phyloP scores from a whole-genome alignment of 768 basidiomycete species.

The Hemileccinum rubropunctum region DNA sequence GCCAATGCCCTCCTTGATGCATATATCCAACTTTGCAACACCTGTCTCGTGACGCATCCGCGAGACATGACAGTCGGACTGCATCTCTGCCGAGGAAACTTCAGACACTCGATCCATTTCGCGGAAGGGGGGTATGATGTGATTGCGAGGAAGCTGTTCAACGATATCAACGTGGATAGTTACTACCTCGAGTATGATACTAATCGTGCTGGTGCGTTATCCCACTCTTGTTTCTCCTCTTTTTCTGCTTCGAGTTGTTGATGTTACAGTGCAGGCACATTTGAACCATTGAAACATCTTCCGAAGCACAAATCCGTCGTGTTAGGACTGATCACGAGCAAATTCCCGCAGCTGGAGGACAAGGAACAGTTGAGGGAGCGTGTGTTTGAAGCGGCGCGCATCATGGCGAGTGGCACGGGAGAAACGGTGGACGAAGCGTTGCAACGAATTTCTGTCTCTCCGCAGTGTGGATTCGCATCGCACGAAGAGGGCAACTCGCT shows the following conservation, averaged over 20 bases:
- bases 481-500: constrained; percentile 46
- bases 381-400: constrained; percentile 42
- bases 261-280: constrained; percentile 16
- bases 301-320: constrained; percentile 39
- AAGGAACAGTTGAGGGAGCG: constrained; percentile 37
- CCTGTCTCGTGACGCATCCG: constrained; percentile 35
- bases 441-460: constrained; percentile 41
- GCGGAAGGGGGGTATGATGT: constrained; percentile 45
- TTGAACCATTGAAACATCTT: constrained; percentile 32
- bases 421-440: constrained; percentile 38
- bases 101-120: constrained; percentile 36
- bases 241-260: background rate
- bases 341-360: constrained; percentile 43
- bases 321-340: constrained; percentile 44
- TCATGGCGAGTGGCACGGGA: constrained; percentile 38
- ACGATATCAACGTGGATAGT: constrained; percentile 39
- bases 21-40: constrained; percentile 44
- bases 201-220: constrained; percentile 38
- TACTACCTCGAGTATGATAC: constrained; percentile 52
- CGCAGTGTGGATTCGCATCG: constrained; percentile 52
- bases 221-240: too few relatives aligned
- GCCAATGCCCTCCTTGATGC: constrained; percentile 64
- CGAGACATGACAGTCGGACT: constrained; percentile 40
- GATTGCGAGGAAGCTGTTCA: constrained; percentile 46
- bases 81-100: constrained; percentile 43